Conservation (phyloP, 1,139 yeast species). For the Wickerhamomyces sp. region DNA sequence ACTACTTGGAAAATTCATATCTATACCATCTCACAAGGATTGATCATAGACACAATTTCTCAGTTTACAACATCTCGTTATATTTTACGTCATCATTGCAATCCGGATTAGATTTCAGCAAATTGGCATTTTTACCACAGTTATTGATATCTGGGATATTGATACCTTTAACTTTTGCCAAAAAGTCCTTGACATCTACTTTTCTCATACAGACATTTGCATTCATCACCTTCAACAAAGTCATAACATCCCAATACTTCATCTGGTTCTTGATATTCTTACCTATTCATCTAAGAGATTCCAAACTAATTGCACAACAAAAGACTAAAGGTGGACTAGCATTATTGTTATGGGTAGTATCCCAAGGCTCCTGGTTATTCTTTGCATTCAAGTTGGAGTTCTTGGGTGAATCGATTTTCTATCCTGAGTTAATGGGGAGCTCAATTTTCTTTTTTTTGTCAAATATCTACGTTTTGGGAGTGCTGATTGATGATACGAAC, state of each 20-base stretch:
- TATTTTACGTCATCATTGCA: constrained; percentile 54
- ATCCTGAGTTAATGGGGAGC: constrained; percentile 53
- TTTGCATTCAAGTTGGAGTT: constrained; percentile 82
- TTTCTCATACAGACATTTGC: constrained; percentile 86
- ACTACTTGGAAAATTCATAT: constrained; percentile 75
- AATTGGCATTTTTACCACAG: constrained; percentile 81
- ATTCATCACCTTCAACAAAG: constrained; percentile 89
- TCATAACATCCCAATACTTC: constrained; percentile 90
- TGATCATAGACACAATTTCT: constrained; percentile 94
- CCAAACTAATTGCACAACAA: constrained; percentile 30
- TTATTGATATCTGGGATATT: constrained; percentile 51
- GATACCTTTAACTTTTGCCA: constrained; percentile 56
- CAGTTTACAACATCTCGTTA: constrained; percentile 73
- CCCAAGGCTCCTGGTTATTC: constrained; percentile 77
- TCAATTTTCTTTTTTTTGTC: constrained; percentile 63
- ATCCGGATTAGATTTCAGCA: constrained; percentile 25
- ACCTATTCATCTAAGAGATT: constrained; percentile 61
- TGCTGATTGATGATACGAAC: constrained; percentile 42
- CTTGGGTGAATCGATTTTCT: constrained; percentile 63
- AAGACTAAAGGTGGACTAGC: constrained; percentile 34
- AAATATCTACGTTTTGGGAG: constrained; percentile 61
- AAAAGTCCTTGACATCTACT: constrained; percentile 51
- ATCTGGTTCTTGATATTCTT: constrained; percentile 86
- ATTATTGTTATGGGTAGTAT: constrained; percentile 53
- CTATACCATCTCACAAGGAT: constrained; percentile 76